phyloP scores from a whole-genome alignment of 2,329 filamentous ascomycete species.

The Phoma sp. region DNA sequence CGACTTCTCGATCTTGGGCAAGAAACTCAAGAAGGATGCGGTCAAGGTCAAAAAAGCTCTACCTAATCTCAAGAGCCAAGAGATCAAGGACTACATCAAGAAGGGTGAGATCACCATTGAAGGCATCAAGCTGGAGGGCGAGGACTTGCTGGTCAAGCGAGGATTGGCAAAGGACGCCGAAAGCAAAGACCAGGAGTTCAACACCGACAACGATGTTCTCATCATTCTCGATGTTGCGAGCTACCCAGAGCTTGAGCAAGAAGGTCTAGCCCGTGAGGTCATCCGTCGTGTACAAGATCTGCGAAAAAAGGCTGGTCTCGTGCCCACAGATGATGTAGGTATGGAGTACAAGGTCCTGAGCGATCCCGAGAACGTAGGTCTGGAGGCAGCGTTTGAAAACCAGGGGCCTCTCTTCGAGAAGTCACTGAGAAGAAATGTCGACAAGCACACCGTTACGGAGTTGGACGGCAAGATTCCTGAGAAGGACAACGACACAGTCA shows the following conservation, averaged over 20 bases:
- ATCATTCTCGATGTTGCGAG: conserved; percentile 85
- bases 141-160: conserved; percentile 83
- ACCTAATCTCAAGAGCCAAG: conserved; percentile 75
- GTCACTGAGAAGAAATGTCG: conserved; percentile 76
- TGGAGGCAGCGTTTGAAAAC: conserved; percentile 72
- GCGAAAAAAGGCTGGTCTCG: conserved; percentile 89
- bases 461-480: conserved; percentile 64
- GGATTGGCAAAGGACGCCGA: conserved; percentile 75
- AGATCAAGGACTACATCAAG: conserved; percentile 79
- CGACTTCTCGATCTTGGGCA: conserved; percentile 93
- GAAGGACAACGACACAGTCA: conserved; percentile 62
- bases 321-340: conserved; percentile 90
- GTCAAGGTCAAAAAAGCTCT: conserved; percentile 90
- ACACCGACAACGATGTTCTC: conserved; percentile 87
- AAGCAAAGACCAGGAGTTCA: conserved; percentile 79
- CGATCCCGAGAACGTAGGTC: conserved; percentile 77
- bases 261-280: conserved; percentile 89
- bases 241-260: conserved; percentile 84
- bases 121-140: conserved; percentile 80
- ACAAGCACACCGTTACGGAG: conserved; percentile 68
- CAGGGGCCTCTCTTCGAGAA: conserved; percentile 76
- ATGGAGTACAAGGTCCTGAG: conserved; percentile 88
- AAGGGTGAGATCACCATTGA: conserved; percentile 80
- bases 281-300: conserved; percentile 91
- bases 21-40: conserved; percentile 97